Base-by-base conservation (phyloP, 2,329 filamentous ascomycete species). In the Exserohilum rostratum region DNA sequence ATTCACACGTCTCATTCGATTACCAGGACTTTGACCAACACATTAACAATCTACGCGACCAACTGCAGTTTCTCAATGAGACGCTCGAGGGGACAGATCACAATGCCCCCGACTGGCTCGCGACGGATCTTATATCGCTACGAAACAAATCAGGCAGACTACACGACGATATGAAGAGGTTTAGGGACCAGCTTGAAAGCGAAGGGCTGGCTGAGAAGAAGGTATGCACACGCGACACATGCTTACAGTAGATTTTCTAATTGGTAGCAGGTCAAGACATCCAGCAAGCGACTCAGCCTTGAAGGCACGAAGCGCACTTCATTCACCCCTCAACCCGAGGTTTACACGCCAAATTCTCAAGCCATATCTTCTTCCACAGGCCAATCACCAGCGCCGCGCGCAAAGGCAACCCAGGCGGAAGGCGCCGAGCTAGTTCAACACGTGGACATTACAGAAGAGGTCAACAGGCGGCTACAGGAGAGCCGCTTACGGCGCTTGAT, bases 31-130 rank as follows among this genome's bases (percentile, higher is more conserved):
- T 74, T 54, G 70, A 74, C 51, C 58, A 45, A 50, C 71, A 73
- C 58, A 69, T 74, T 47, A 61, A 64, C 12, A 67, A 62, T 38
- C 58, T 74, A 2, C 69, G 65, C 51, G 58, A 65, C 29, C 67
- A 70, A 53, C 48, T 74, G 39, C 62, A 61, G 20, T 68, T 71
- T 56, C 60, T 74, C 42, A 67, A 66, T 46, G 58, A 67, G 50
- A 59, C 65, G 20, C 69, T 74, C 60, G 65, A 73, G 56, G 64
- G 63, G 30, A 73, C 69, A 34, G 70, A 74, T 52, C 65, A 70
- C 58, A 70, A 70, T 65, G 64, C 62, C 30, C 70, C 70, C 11
- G 70, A 73, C 48, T 73, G 70, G 70, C 61, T 72, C n/a, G 67
- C 70, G n/a, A 66, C 66, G 5, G 70, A 73, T 43, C 65, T 74